Percentiles rank a stretch among this genome's conserved stretches.
Evolutionary conservation across 1,139 yeast species (phyloP).

Genomic region (Yamadazyma sp.): DNA sequence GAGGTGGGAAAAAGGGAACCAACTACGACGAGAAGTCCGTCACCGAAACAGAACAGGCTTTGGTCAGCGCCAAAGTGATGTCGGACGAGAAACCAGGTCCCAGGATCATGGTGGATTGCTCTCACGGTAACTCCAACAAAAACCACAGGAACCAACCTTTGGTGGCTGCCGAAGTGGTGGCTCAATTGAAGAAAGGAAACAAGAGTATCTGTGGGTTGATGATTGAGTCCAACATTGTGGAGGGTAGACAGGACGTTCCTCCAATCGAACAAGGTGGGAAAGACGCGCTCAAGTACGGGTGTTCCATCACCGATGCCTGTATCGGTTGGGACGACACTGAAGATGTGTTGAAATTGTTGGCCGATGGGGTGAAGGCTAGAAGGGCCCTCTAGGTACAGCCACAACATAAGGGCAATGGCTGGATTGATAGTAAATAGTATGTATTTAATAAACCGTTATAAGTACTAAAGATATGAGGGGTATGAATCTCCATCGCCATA

Average conservation of each 20-base stretch:
- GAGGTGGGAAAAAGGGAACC: constrained; percentile 95
- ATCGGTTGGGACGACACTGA: constrained; percentile 87
- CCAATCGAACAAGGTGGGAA: constrained; percentile 62
- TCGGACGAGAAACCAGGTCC: constrained; percentile 48
- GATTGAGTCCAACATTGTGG: constrained; percentile 91
- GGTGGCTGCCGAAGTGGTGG: constrained; percentile 79
- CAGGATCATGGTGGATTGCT: constrained; percentile 95
- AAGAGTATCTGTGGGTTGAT: constrained; percentile 83
- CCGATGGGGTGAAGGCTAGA: constrained; percentile 79
- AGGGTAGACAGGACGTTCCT: constrained; percentile 90
- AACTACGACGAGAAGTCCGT: constrained; percentile 83
- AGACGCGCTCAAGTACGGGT: constrained; percentile 76
- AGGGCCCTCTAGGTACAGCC: constrained; percentile 48
- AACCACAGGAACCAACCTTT: constrained; percentile 90
- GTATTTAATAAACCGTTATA: too few relatives aligned
- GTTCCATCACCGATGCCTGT: constrained; percentile 96
- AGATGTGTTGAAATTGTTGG: constrained; percentile 64
- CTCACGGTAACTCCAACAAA: constrained; percentile 93
- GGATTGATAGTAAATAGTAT: background rate
- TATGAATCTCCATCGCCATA: too few relatives aligned
- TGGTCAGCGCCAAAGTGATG: constrained; percentile 57
- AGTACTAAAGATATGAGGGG: too few relatives aligned
- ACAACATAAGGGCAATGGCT: too few relatives aligned
- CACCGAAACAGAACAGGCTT: constrained; percentile 62
- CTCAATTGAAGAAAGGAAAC: constrained; percentile 78